Evolutionary conservation across 2,329 filamentous ascomycete species (phyloP).

Genomic region (Alternaria triticimaculans): DNA sequence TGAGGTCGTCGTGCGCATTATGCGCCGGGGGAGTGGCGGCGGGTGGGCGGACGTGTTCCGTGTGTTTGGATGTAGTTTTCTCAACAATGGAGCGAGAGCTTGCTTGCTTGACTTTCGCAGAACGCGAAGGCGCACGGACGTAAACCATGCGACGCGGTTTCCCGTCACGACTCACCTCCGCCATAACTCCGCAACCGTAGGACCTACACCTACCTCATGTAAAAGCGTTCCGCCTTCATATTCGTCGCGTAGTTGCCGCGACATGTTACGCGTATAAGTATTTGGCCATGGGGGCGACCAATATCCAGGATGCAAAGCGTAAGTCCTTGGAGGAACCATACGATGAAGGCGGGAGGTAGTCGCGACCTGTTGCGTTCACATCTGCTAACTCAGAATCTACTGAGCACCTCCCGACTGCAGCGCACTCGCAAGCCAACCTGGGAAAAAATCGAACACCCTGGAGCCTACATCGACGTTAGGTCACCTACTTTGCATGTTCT

Average conservation of each 20-base stretch:
- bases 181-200: constrained; percentile 22
- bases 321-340: constrained; percentile 1
- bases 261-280: constrained; percentile 2
- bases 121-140: constrained; percentile 39
- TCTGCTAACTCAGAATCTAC: background rate
- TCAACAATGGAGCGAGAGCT: constrained; percentile 14
- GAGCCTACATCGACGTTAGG: background rate
- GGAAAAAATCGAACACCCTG: background rate
- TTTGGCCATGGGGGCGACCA: constrained; percentile 39
- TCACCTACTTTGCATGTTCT: background rate
- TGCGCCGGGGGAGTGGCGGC: constrained; percentile 26
- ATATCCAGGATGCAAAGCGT: constrained; percentile 47
- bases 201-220: background rate
- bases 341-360: background rate
- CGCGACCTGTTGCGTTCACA: background rate
- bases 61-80: constrained; percentile 35
- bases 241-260: constrained; percentile 5
- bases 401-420: background rate
- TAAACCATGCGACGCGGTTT: constrained; percentile 17
- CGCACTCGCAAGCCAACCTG: background rate
- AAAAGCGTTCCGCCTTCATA: background rate
- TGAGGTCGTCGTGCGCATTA: constrained; percentile 35
- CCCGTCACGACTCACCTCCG: constrained; percentile 20
- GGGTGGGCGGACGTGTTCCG: constrained; percentile 19
- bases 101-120: constrained; percentile 33